Evolutionary conservation across 148 eudicot genomes (phyloP), one percentile per base, ranked within the genome.

Genomic region (Cornus suecica): DNA sequence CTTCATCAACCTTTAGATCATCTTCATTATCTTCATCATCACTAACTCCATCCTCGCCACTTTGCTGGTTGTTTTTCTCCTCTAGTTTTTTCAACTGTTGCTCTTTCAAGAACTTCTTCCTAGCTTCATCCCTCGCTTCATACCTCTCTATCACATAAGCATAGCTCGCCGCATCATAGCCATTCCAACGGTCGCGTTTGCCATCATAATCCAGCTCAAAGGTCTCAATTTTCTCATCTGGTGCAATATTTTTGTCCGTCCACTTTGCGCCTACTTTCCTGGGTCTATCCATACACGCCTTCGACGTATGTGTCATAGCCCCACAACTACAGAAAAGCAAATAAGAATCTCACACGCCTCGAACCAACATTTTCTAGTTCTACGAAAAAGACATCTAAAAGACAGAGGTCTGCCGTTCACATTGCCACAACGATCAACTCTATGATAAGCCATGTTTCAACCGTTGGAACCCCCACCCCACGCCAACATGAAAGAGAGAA

Each of bases 121-220:
- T 87, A 6, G 98, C 97, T 74, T 94, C 97, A 78, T 92, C 97
- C 78, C 90, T 87, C 32, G 98, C 96, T 82, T 94, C 98, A 70
- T 94, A 90, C 25, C 92, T 85, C 70, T 92, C 92, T 76, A 94
- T 83, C 6, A 92, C 89, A 69, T 88, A 90, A 18, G 90, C 90
- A 87, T 88, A 92, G 18, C 91, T 86, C 77, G 97, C 83, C n/a
- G 97, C 90, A 83, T 94, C 97, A 84, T 89, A 94, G 16, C 98
- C 98, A 86, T 94, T 94, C 97, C 96, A 94, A 48, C 97, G 88
- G 68, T 92, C 98, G 67, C 95, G 82, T 80, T 94, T 94, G 23
- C 97, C 97, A 86, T 94, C 98, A 75, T 87, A 94, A 82, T 94
- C 97, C 25, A 94, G 83, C 87, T 92, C 96, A 80, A 94, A 89